Conservation (phyloP, 2,329 filamentous ascomycete species). For the Penicillium crustosum region DNA sequence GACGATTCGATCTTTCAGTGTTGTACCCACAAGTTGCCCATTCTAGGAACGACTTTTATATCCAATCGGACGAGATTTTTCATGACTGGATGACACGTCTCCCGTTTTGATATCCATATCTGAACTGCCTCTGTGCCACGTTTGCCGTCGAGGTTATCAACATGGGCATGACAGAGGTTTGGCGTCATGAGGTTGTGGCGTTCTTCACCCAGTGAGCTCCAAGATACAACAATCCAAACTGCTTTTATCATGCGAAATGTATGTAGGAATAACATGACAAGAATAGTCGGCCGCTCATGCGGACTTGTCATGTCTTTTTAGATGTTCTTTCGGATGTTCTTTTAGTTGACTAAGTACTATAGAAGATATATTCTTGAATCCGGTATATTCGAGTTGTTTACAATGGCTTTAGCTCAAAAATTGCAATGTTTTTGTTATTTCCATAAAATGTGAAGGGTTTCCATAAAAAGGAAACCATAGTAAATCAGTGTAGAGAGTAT, state of each 20-base stretch:
- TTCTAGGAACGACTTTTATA: not conserved
- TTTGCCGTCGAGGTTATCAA: not conserved
- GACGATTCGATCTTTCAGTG: not conserved
- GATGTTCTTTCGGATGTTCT: no score
- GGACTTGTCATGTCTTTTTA: no score
- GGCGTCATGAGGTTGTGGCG: conserved; percentile 4
- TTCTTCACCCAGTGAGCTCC: not conserved
- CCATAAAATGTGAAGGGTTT: not conserved
- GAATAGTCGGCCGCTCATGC: no score
- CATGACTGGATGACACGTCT: not conserved
- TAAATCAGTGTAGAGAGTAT: not conserved
- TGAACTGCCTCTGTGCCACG: not conserved
- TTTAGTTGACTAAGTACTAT: not conserved
- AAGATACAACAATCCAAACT: not conserved
- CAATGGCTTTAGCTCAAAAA: not conserved
- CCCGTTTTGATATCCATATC: not conserved
- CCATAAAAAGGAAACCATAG: not conserved
- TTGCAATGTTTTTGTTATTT: not conserved
- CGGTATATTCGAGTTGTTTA: not conserved
- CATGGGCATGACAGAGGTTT: not conserved
- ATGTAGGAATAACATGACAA: not conserved
- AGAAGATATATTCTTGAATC: no score
- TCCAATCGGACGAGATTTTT: not conserved
- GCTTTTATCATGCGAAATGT: no score
- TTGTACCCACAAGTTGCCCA: not conserved